These are phyloP conservation scores for Lichtheimia ornata DNA, from an alignment of 371 early-diverging fungal genomes.

Conservation along the genomic window DNA sequence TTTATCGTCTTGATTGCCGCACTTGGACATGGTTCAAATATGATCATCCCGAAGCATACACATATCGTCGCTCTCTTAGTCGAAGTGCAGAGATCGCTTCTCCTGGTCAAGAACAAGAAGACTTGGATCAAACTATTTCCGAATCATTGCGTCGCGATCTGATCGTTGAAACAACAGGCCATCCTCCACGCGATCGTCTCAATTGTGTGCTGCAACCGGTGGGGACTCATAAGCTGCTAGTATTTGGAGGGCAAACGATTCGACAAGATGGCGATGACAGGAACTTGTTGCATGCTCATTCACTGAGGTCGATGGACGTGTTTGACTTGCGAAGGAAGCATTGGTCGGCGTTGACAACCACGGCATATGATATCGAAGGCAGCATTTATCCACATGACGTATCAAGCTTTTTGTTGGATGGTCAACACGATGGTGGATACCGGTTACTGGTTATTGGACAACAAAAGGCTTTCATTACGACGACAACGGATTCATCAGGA, in stretches of 20 bases:
- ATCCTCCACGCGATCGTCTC: constrained; percentile 25
- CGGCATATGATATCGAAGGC: not conserved
- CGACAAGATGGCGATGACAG: constrained; percentile 25
- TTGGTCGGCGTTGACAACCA: constrained; percentile 16
- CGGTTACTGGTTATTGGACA: constrained; percentile 11
- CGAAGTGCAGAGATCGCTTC: not conserved
- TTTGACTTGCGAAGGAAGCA: constrained; percentile 19
- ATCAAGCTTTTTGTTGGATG: constrained; percentile 6
- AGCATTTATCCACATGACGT: constrained; percentile 15
- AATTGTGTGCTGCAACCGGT: constrained; percentile 15
- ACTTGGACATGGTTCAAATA: constrained; percentile 30
- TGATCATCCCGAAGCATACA: constrained; percentile 27
- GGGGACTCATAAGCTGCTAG: constrained; percentile 17
- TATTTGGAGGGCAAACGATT: constrained; percentile 31
- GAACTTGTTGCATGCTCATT: constrained; percentile 21
- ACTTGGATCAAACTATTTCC: not conserved
- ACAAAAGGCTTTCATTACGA: constrained; percentile 8
- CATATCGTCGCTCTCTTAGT: constrained; percentile 11
- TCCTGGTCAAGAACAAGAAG: no score
- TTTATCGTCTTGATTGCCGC: constrained; percentile 21
- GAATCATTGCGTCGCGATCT: constrained; percentile 11
- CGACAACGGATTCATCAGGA: constrained; percentile 7
- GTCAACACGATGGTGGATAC: constrained; percentile 3
- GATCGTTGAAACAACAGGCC: constrained; percentile 23
- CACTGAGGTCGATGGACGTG: constrained; percentile 18